Percentiles rank a stretch among this genome's conserved stretches.
Conservation (phyloP, 2,329 filamentous ascomycete species). For the Ophiostoma ips region DNA sequence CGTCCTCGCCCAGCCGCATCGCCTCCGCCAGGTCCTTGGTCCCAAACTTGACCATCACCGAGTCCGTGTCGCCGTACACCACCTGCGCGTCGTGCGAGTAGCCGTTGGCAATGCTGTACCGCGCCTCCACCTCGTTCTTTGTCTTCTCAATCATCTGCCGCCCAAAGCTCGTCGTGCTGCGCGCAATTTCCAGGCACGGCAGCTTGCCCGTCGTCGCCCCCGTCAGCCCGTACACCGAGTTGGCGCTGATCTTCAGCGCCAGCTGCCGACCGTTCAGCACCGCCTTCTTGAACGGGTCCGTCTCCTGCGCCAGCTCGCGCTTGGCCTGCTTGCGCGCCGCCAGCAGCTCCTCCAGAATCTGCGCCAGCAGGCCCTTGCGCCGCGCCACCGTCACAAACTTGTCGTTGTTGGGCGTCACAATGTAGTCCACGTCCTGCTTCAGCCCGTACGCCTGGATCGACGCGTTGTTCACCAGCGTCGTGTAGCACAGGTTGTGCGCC, state of each 20-base stretch:
- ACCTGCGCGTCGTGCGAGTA: conserved; percentile 92
- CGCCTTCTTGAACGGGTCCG: conserved; percentile 93
- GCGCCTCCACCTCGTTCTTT: conserved; percentile 83
- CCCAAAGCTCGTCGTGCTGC: conserved; percentile 92
- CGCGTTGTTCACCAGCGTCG: conserved; percentile 70
- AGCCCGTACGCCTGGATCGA: conserved; percentile 63
- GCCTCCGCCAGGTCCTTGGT: conserved; percentile 73
- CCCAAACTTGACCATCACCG: conserved; percentile 98
- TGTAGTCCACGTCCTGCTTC: conserved; percentile 86
- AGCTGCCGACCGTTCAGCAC: conserved; percentile 94
- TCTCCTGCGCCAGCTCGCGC: conserved; percentile 75
- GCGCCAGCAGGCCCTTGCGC: conserved; percentile 79
- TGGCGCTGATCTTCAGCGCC: conserved; percentile 90
- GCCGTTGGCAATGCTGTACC: conserved; percentile 85
- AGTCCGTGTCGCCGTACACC: conserved; percentile 98
- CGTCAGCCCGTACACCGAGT: conserved; percentile 94
- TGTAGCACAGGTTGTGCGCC: conserved; percentile 96
- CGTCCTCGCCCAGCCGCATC: conserved; percentile 93
- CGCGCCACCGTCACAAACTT: conserved; percentile 80
- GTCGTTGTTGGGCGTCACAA: conserved; percentile 88
- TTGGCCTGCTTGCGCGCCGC: conserved; percentile 91
- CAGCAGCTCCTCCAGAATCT: conserved; percentile 90
- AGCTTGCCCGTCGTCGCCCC: conserved; percentile 93
- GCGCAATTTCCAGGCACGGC: conserved; percentile 87
- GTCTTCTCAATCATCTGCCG: conserved; percentile 99